A percentile compares a stretch with the other conserved stretches of the same genome.
phyloP scores from a whole-genome alignment of 2,329 filamentous ascomycete species.

The Phyllosticta citriasiana region DNA sequence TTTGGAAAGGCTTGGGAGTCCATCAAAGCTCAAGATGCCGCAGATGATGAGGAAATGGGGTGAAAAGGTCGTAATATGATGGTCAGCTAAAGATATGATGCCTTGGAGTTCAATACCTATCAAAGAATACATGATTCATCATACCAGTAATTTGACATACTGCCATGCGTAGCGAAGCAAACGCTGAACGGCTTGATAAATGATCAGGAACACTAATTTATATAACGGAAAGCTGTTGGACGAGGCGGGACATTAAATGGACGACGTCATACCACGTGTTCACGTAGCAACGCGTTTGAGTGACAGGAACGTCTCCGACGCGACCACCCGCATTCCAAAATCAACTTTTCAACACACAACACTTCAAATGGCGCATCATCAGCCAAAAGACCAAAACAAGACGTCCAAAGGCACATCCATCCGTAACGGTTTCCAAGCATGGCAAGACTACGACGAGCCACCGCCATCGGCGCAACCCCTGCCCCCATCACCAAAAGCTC shows the following conservation, averaged over 20 bases:
- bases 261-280: not conserved
- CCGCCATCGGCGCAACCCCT: conserved; percentile 9
- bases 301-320: not conserved
- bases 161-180: no score
- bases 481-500: conserved; percentile 1
- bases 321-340: not conserved
- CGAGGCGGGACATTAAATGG: not conserved
- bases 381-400: not conserved
- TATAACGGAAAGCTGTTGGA: no score
- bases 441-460: not conserved
- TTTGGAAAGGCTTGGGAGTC: conserved; percentile 6
- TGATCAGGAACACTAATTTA: no score
- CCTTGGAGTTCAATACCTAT: not conserved
- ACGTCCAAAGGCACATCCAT: not conserved
- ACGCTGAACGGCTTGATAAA: no score
- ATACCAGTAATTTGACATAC: no score
- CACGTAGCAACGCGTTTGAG: not conserved
- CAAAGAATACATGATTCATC: not conserved
- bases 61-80: not conserved
- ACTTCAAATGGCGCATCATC: not conserved
- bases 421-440: not conserved
- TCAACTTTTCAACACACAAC: not conserved
- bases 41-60: conserved; percentile 1
- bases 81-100: not conserved
- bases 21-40: not conserved